Conservation (phyloP, 768 basidiomycete genomes). For the Kwoniella botswanensis region DNA sequence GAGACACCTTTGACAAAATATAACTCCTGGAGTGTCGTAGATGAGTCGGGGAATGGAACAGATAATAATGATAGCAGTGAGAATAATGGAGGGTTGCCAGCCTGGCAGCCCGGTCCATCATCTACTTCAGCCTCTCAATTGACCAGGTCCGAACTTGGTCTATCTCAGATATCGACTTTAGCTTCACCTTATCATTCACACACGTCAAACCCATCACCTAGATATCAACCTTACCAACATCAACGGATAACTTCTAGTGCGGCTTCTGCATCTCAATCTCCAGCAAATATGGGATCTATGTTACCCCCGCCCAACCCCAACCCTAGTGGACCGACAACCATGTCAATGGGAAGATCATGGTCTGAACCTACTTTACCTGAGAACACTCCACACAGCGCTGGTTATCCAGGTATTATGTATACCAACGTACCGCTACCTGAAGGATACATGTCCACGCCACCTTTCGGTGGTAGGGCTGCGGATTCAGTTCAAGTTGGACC, state of each 20-base stretch:
- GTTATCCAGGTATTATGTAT: conserved; percentile 29
- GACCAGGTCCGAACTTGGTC: neutral
- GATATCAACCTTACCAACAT: conserved; percentile 14
- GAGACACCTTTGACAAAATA: neutral
- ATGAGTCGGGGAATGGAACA: neutral
- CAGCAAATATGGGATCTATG: conserved; percentile 2
- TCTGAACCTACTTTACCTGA: conserved; percentile 16
- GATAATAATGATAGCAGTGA: neutral
- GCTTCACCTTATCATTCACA: conserved; percentile 14
- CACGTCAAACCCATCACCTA: conserved; percentile 5
- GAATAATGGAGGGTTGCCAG: neutral
- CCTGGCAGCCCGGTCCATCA: conserved; percentile 13
- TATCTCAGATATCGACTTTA: neutral
- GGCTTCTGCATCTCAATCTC: neutral
- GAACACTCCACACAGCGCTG: conserved; percentile 14
- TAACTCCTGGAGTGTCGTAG: neutral
- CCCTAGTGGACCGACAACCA: neutral
- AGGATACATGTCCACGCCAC: conserved; percentile 8
- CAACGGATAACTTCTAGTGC: neutral
- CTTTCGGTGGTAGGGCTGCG: conserved; percentile 8
- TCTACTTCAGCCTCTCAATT: conserved; percentile 7
- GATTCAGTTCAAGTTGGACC: conserved; percentile 16
- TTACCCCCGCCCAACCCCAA: conserved; percentile 6
- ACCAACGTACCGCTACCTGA: conserved; percentile 28
- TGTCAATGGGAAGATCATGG: conserved; percentile 12